Percentiles rank a stretch among this genome's conserved stretches.
phyloP scores from a whole-genome alignment of 225 moss, liverwort and hornwort genomes.

The Sphagnum contortum region DNA sequence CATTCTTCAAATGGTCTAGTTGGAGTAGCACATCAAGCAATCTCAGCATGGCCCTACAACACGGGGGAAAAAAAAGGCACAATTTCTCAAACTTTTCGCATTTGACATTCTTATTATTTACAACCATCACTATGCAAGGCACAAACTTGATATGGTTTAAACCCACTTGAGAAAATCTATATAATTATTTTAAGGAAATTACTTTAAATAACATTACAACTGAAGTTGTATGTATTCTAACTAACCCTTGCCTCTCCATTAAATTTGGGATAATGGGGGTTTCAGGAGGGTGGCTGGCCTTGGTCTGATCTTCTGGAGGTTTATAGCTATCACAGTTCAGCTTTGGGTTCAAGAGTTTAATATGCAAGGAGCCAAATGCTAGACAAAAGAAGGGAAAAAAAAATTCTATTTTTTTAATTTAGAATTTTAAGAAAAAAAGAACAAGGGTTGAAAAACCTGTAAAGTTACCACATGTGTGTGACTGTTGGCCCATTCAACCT shows the following conservation, averaged over 20 bases:
- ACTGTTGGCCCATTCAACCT: constrained; percentile 53
- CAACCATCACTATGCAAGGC: too few species aligned
- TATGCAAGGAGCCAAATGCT: too few species aligned
- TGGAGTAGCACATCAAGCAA: constrained; percentile 57
- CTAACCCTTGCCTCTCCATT: too few species aligned
- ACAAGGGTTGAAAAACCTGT: background rate
- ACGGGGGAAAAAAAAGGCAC: background rate
- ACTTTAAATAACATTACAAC: too few species aligned
- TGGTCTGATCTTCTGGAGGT: background rate
- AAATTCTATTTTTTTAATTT: background rate
- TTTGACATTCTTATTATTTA: background rate
- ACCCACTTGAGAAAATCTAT: too few species aligned
- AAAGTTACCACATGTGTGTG: constrained; percentile 55
- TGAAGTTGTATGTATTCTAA: too few species aligned
- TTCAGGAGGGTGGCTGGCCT: background rate
- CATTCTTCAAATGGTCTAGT: constrained; percentile 57
- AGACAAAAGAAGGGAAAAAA: constrained; percentile 1
- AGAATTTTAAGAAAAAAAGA: background rate
- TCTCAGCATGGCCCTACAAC: constrained; percentile 39
- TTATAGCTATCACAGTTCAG: too few species aligned
- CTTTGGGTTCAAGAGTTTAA: too few species aligned
- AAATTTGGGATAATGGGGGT: too few species aligned
- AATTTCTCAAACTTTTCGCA: background rate
- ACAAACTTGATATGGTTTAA: too few species aligned
- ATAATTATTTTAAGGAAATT: too few species aligned